A percentile compares a stretch with the other conserved stretches of the same genome.
Conservation (phyloP, 192 early-diverging fungal species). For the Gonapodya prolifera region DNA sequence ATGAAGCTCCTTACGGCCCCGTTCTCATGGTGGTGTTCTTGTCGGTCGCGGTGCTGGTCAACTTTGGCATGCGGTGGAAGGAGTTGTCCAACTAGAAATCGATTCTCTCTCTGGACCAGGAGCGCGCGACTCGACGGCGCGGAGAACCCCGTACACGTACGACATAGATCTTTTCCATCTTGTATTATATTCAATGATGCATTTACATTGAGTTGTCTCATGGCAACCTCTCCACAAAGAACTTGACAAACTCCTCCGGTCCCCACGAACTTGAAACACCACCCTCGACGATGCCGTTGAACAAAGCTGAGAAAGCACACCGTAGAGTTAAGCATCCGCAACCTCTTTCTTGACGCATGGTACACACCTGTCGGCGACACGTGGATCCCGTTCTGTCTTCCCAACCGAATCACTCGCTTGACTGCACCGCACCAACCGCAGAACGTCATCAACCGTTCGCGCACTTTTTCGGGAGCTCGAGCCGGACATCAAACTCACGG, state of each 20-base stretch:
- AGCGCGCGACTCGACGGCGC: too few species aligned
- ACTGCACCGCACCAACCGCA: constrained; percentile 13
- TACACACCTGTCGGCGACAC: constrained; percentile 64
- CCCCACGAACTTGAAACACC: constrained; percentile 58
- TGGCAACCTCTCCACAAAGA: constrained; percentile 26
- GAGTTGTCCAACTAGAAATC: too few species aligned
- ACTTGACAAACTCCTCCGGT: constrained; percentile 50
- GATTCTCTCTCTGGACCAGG: too few species aligned
- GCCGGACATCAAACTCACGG: not conserved
- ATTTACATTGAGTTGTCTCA: too few species aligned
- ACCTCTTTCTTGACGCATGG: too few species aligned
- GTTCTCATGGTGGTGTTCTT: constrained; percentile 54
- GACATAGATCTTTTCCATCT: too few species aligned
- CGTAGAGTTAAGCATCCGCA: not conserved
- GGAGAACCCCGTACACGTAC: too few species aligned
- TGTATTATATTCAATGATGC: too few species aligned
- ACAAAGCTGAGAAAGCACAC: constrained; percentile 13
- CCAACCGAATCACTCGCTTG: constrained; percentile 53
- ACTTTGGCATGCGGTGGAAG: constrained; percentile 56
- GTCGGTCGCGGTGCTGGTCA: constrained; percentile 48
- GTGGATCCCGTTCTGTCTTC: constrained; percentile 60
- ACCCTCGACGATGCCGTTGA: constrained; percentile 50
- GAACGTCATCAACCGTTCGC: not conserved
- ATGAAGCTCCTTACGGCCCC: constrained; percentile 33
- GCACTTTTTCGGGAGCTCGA: not conserved